Conservation (phyloP, 768 basidiomycete species). For the Auricularia sp. region DNA sequence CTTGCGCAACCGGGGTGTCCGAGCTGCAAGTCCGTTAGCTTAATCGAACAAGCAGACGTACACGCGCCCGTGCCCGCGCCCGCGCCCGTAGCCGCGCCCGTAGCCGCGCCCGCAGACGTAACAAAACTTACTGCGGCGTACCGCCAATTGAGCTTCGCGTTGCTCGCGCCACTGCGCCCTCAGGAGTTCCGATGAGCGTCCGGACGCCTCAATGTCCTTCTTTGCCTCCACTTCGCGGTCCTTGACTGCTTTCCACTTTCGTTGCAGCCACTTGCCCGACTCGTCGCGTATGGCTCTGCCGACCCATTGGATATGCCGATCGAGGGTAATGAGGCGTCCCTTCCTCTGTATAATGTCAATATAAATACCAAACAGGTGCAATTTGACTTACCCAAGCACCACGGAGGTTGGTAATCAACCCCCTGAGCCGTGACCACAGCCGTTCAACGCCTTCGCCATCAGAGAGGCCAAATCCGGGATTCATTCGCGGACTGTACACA, state of each 20-base stretch:
- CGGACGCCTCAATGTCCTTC: slow-evolving; percentile 13
- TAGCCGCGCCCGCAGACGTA: not conserved
- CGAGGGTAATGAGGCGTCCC: too few relatives aligned
- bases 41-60: too few relatives aligned
- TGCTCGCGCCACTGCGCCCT: slow-evolving; percentile 26
- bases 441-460: slow-evolving; percentile 29
- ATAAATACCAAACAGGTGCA: too few relatives aligned
- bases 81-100: not conserved
- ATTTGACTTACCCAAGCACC: not conserved
- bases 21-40: not conserved
- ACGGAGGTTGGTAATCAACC: not conserved
- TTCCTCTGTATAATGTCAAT: not conserved
- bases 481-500: slow-evolving; percentile 8
- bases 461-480: slow-evolving; percentile 21
- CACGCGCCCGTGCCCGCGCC: too few relatives aligned
- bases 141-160: slow-evolving; percentile 21
- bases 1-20: slow-evolving; percentile 18
- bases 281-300: slow-evolving; percentile 13
- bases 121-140: slow-evolving; percentile 20
- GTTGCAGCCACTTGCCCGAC: slow-evolving; percentile 26
- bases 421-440: slow-evolving; percentile 16
- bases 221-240: slow-evolving; percentile 6
- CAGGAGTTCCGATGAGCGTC: slow-evolving; percentile 13
- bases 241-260: slow-evolving; percentile 12
- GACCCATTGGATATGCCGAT: not conserved